Conservation (phyloP, 768 basidiomycete species). For the Leccinum truebloodii region DNA sequence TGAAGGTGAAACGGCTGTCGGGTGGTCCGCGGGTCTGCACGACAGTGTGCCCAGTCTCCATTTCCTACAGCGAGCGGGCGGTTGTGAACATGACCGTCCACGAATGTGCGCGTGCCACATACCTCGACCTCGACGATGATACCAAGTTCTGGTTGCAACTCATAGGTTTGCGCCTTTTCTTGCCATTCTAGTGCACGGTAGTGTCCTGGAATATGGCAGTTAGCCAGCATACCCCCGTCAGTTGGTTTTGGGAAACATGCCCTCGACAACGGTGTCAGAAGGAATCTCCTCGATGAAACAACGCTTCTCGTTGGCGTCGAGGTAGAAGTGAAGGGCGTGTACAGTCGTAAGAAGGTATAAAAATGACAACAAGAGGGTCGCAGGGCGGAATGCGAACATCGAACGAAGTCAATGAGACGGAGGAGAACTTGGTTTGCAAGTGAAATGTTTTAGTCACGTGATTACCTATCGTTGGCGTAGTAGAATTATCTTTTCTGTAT, state of each 20-base stretch:
- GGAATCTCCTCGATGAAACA: slow-evolving; percentile 98
- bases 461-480: neutral
- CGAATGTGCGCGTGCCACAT: slow-evolving; percentile 29
- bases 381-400: slow-evolving; percentile 29
- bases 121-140: slow-evolving; percentile 92
- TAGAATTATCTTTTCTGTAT: neutral
- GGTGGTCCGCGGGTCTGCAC: slow-evolving; percentile 89
- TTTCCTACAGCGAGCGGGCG: slow-evolving; percentile 58
- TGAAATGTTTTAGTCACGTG: slow-evolving; percentile 22
- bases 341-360: slow-evolving; percentile 45
- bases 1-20: slow-evolving; percentile 81
- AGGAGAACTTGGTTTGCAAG: neutral
- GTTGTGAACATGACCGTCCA: neutral
- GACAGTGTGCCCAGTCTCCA: slow-evolving; percentile 75
- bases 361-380: slow-evolving; percentile 37
- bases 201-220: slow-evolving; percentile 58
- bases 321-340: slow-evolving; percentile 93
- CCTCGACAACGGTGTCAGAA: slow-evolving; percentile 92
- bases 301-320: slow-evolving; percentile 89
- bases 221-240: neutral
- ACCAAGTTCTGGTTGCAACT: slow-evolving; percentile 73
- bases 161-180: slow-evolving; percentile 67
- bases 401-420: neutral
- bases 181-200: slow-evolving; percentile 94
- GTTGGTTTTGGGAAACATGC: slow-evolving; percentile 40